Evolutionary conservation across 2,329 filamentous ascomycete genomes (phyloP), one percentile per base, ranked within the genome.

Genomic region (Biscogniauxia sp.): DNA sequence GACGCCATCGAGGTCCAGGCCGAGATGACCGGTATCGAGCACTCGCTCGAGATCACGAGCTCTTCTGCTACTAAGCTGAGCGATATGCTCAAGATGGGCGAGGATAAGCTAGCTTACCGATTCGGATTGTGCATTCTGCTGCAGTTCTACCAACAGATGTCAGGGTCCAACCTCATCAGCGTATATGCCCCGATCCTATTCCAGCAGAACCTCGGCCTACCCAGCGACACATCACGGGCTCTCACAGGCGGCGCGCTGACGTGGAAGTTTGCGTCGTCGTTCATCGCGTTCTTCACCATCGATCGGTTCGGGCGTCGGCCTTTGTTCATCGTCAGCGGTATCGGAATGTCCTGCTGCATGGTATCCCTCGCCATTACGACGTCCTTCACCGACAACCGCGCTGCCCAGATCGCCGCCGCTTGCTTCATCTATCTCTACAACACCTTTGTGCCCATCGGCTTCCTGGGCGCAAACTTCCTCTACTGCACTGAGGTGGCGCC

Each of bases 351-450:
- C 2, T 66, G 73, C 20, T 86, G 82, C 71, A 86, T 86, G 83
- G 64, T 81, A 5, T 77, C 79, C 2, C 74, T 87, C 9, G 81
- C 83, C 3, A 75, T 85, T 37, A 77, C 80, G 5, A 84, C 81
- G 2, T 83, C 78, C 20, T 81, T 79, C 67, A 74, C 71, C 32
- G 70, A 72, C 15, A 82, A 83, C 71, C 75, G 74, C 2, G 61
- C 75, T 1, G 78, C 83, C 1, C 78, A 82, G 61, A 79, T 85
- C 51, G 79, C 78, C 0, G 82, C 81, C 0, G 82, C 81, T 0
- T 78, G 83, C 63, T 85, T 85, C 71, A 78, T 87, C 54, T 87
- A 84, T 71, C 71, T 84, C 53, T 88, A 84, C 75, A 84, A 86
- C 72, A 83, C 81, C 66, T 86, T 87, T 72, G 82, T 85, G 52